Evolutionary conservation across 495 filamentous ascomycete species (phyloP), one percentile per base, ranked within the genome.

Genomic region (Penicillium canescens): DNA sequence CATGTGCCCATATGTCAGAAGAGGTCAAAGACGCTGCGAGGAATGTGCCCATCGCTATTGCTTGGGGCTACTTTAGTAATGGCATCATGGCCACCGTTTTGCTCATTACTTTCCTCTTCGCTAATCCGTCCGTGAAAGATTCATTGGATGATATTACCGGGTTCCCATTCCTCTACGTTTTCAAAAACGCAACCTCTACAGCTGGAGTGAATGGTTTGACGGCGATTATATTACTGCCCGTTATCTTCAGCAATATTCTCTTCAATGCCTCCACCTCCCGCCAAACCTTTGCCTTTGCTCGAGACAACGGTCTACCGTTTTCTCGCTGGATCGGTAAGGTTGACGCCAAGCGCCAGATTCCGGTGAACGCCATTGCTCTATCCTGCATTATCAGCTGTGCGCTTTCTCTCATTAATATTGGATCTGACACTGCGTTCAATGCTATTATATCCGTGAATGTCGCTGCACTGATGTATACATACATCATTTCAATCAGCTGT

Each of bases 391-490:
- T 50, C 26, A 54, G 56, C 35, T 52, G 50, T 7, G 33, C 42
- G 24, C 24, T 67, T 3, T 64, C 67, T n/a, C 65, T 72, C 1
- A 69, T 77, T 55, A 71, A 71, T 42, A 69, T 69, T 42, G 75
- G 74, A 6, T 73, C 61, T 24, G 31, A 34, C 4, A 56, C 63
- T 12, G 75, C 75, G 3, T 77, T 78, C 59, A 74, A 78, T 54
- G 68, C 68, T 8, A 67, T 79, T 9, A 72, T 73, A 35, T 76
- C 73, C 1, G 52, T 80, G 4, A 65, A 73, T 16, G 60, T 76
- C 6, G 63, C 55, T 16, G 72, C 73, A 2, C 48, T 75, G 33
- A 70, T 72, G 53, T 60, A 67, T 4, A 61, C 70, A 3, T 75
- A 74, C 35, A 41, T 62, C 8, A 54, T 69, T 26, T 72, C 66